These are phyloP conservation scores for Malassezia nana DNA, from an alignment of 1,284 basidiomycete species.

Conservation along the genomic window DNA sequence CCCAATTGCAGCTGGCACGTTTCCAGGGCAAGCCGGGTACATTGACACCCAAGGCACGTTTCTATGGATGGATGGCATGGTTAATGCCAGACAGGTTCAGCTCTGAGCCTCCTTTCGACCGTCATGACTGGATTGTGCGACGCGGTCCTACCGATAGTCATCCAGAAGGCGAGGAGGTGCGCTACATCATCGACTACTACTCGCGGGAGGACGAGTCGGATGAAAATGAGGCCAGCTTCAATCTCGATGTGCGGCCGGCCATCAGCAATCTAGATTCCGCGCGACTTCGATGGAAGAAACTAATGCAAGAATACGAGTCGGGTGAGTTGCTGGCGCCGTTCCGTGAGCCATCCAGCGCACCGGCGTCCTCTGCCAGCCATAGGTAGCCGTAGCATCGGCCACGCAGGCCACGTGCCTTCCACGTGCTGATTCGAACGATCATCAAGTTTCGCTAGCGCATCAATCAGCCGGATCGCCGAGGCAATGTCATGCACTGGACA, in stretches of 20 bases:
- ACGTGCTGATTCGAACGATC: not conserved
- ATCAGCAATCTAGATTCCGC: slow-evolving; percentile 30
- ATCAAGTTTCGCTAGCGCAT: not conserved
- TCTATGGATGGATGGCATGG: slow-evolving; percentile 74
- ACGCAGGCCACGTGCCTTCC: not conserved
- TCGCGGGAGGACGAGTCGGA: slow-evolving; percentile 27
- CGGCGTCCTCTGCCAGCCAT: not conserved
- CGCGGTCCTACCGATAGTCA: slow-evolving; percentile 50
- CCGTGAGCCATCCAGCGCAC: not conserved
- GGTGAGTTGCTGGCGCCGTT: slow-evolving; percentile 21
- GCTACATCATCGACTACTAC: slow-evolving; percentile 49
- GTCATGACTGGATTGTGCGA: slow-evolving; percentile 94
- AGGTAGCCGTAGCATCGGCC: not conserved
- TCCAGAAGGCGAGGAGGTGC: slow-evolving; percentile 28
- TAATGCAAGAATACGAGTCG: slow-evolving; percentile 32
- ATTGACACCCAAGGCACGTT: slow-evolving; percentile 65
- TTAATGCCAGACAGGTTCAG: slow-evolving; percentile 81
- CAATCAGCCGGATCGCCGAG: not conserved
- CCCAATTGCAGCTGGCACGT: slow-evolving; percentile 58
- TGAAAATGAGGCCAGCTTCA: slow-evolving; percentile 39
- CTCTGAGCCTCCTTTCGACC: slow-evolving; percentile 83
- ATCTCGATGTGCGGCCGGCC: slow-evolving; percentile 39
- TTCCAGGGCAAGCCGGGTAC: slow-evolving; percentile 88
- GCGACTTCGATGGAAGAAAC: slow-evolving; percentile 25
- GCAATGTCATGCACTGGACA: not conserved